Conservation (phyloP, 2,329 filamentous ascomycete genomes). For the Aspergillus ochraceoroseus region DNA sequence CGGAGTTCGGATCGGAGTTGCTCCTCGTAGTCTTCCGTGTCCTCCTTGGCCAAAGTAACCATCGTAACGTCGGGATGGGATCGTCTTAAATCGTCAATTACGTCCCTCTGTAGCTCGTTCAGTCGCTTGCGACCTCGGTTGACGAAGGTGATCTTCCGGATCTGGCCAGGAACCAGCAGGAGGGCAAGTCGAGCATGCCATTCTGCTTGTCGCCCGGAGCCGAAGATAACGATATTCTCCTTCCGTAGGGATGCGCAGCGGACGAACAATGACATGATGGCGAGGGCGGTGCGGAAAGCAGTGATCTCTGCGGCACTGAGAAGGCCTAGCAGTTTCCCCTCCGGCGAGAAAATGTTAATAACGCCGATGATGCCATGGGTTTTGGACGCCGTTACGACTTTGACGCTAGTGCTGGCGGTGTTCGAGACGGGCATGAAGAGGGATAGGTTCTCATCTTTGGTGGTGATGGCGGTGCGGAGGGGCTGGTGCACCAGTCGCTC, state of each 20-base stretch:
- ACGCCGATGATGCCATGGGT: slow-evolving; percentile 54
- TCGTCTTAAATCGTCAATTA: slow-evolving; percentile 32
- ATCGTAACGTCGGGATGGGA: slow-evolving; percentile 37
- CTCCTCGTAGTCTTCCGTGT: slow-evolving; percentile 50
- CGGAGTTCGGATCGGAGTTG: slow-evolving; percentile 29
- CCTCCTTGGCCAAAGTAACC: slow-evolving; percentile 54
- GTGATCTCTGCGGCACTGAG: slow-evolving; percentile 70
- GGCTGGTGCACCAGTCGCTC: slow-evolving; percentile 42
- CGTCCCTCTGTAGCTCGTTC: slow-evolving; percentile 36
- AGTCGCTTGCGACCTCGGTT: slow-evolving; percentile 63
- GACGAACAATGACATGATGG: slow-evolving; percentile 61
- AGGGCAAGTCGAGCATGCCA: slow-evolving; percentile 49
- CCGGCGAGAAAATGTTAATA: slow-evolving; percentile 62
- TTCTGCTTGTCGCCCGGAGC: slow-evolving; percentile 48
- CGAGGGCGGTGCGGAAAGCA: slow-evolving; percentile 73
- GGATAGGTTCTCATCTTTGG: slow-evolving; percentile 50
- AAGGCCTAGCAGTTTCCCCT: slow-evolving; percentile 61
- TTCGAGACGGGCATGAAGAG: slow-evolving; percentile 71
- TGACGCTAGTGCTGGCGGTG: slow-evolving; percentile 61
- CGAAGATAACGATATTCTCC: slow-evolving; percentile 45
- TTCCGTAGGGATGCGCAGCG: slow-evolving; percentile 35
- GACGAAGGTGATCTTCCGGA: slow-evolving; percentile 68
- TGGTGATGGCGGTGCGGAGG: slow-evolving; percentile 40
- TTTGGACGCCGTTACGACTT: slow-evolving; percentile 59
- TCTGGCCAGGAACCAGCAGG: slow-evolving; percentile 44